Base-by-base conservation (phyloP, 2,329 filamentous ascomycete species). In the Diaporthe destruens region DNA sequence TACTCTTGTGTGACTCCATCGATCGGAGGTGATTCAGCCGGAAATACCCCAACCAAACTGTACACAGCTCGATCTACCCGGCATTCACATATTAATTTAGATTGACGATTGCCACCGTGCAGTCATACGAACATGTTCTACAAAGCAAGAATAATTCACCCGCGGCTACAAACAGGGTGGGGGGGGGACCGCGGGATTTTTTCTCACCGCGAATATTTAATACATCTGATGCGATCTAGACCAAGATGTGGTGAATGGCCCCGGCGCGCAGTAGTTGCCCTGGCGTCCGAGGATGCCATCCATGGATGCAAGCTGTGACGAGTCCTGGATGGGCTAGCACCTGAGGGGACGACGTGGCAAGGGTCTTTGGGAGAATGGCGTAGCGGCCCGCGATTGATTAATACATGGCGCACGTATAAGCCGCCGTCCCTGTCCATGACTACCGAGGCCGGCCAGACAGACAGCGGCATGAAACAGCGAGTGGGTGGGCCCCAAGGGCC, bases 181-280 rank as follows among this genome's bases (percentile, higher is more conserved):
- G 56, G 67, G 67, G n/a, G 12, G 53, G 32, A 29, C n/a, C 25
- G 44, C 32, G n/a, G 23, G 39, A 14, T 53, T 49, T 70, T 53
- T 23, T 42, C 55, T 55, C n/a, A 59, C 67, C 54, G 67, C 59
- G 54, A 59, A 32, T 59, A 51, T 53, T 70, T 25, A 70, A 65
- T 65, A 65, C 44, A 51, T 65, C 59, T 61, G 44, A 32, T 53
- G 55, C 42, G 44, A 70, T 42, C 44, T 32, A 44, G 67, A 49
- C 55, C 67, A 65, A 39, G 67, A 53, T 51, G 44, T 53, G 39
- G 34, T 53, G 32, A 70, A 23, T 47, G 42, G 56, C 66, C 36
- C 44, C 49, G 54, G 54, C 55, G 32, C 55, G 55, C 23, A 29
- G 29, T 16, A 36, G 2, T 29, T 29, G 5, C 59, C 59, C 18